Evolutionary conservation across 208 protist species (phyloP).

Genomic region (Leishmania lainsoni): DNA sequence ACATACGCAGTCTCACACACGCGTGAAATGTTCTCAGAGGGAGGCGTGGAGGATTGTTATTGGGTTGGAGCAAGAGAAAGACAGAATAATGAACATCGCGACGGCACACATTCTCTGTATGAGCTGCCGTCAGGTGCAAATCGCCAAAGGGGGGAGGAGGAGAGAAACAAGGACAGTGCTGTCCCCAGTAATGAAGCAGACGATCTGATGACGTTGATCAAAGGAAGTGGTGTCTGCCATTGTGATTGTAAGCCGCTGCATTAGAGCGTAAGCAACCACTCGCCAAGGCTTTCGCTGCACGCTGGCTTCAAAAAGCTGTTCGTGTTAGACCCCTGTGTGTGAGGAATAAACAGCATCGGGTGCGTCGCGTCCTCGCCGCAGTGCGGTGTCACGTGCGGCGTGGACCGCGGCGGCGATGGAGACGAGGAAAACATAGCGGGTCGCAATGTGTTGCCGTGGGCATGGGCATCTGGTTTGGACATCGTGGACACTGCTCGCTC

Average conservation of each 20-base stretch:
- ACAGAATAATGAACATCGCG: not conserved
- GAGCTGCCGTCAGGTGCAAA: not conserved
- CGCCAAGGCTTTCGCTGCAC: conserved; percentile 3
- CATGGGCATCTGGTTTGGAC: not conserved
- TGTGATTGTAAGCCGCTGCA: not conserved
- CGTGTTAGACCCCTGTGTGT: conserved; percentile 31
- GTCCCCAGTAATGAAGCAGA: not conserved
- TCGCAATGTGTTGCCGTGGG: not conserved
- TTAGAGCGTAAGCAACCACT: conserved; percentile 15
- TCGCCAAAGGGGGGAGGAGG: too few relatives aligned
- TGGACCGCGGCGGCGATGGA: not conserved
- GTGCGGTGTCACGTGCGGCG: not conserved
- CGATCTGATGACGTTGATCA: not conserved
- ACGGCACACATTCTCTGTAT: not conserved
- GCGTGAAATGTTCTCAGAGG: not conserved
- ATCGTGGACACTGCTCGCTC: not conserved
- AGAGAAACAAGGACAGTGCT: not conserved
- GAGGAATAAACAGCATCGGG: conserved; percentile 58
- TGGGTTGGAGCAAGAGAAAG: not conserved
- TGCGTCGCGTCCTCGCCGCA: conserved; percentile 35
- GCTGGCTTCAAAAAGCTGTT: conserved; percentile 35
- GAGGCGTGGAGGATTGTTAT: not conserved
- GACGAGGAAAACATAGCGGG: not conserved
- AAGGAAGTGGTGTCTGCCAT: not conserved
- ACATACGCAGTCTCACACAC: not conserved